These are phyloP conservation scores for Spiromastix sp. DNA, from an alignment of 2,329 filamentous ascomycete species.

Conservation along the genomic window DNA sequence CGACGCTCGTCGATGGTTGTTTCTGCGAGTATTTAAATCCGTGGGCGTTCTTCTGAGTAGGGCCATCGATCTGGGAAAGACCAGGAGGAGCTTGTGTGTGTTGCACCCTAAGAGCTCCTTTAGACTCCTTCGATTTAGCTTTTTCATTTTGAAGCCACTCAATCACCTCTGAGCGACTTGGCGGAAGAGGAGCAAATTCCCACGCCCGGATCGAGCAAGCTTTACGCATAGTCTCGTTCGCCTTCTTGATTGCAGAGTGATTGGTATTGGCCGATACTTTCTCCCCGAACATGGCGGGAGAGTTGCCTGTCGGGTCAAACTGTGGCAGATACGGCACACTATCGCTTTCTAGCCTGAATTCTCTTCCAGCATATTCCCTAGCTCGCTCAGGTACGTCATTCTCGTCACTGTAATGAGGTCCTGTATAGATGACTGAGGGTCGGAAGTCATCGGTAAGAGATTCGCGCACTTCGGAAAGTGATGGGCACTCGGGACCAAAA, in stretches of 20 bases:
- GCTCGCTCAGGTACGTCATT: conserved; percentile 66
- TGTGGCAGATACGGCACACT: conserved; percentile 69
- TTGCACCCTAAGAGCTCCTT: conserved; percentile 5
- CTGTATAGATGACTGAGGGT: conserved; percentile 67
- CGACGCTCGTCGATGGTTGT: conserved; percentile 60
- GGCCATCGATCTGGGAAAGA: conserved; percentile 78
- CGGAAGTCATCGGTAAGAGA: conserved; percentile 48
- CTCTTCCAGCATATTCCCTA: conserved; percentile 77
- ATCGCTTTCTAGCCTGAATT: conserved; percentile 67
- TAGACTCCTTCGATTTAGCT: conserved; percentile 15
- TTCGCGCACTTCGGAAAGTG: conserved; percentile 36
- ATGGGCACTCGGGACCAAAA: conserved; percentile 18
- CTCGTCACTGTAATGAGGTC: conserved; percentile 76
- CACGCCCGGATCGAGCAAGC: conserved; percentile 58
- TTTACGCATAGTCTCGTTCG: conserved; percentile 43
- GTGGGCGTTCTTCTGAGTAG: conserved; percentile 71
- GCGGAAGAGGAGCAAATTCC: conserved; percentile 65
- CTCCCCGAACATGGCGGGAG: conserved; percentile 46
- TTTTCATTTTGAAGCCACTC: conserved; percentile 50
- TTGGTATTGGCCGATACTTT: conserved; percentile 40
- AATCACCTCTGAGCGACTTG: conserved; percentile 58
- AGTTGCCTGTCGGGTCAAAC: conserved; percentile 58
- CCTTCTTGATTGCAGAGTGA: conserved; percentile 40
- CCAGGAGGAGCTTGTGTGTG: conserved; percentile 19
- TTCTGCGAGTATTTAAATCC: conserved; percentile 81